phyloP scores from a whole-genome alignment of 2,329 filamentous ascomycete species.

The Pyrenophora graminea region DNA sequence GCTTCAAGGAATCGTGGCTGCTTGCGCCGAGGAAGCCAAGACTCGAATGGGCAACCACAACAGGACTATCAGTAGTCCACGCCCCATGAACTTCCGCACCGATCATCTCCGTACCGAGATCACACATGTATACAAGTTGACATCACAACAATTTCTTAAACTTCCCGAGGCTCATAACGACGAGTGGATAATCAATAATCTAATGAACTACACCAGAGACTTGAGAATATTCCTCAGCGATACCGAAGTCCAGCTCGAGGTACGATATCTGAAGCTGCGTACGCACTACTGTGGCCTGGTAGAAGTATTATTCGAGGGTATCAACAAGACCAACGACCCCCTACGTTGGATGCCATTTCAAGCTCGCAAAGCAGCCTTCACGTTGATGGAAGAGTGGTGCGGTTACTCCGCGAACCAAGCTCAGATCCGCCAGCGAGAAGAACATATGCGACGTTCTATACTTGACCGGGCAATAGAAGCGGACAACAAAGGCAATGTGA shows the following conservation, averaged over 20 bases:
- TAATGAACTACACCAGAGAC: conserved; percentile 88
- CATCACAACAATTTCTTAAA: conserved; percentile 84
- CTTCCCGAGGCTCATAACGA: conserved; percentile 78
- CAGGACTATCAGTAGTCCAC: conserved; percentile 77
- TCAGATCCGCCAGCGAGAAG: conserved; percentile 80
- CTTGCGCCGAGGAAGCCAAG: conserved; percentile 87
- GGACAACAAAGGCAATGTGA: conserved; percentile 75
- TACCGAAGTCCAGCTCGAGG: conserved; percentile 89
- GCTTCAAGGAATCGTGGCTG: conserved; percentile 80
- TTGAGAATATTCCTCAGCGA: conserved; percentile 94
- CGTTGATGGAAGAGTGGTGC: conserved; percentile 99
- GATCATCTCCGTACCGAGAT: conserved; percentile 91
- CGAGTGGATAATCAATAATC: conserved; percentile 86
- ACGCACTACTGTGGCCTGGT: conserved; percentile 93
- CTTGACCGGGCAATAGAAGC: conserved; percentile 75
- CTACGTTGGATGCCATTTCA: conserved; percentile 98
- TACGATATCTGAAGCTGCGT: conserved; percentile 88
- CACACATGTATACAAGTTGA: conserved; percentile 93
- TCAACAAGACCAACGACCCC: conserved; percentile 82
- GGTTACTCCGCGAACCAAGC: conserved; percentile 90
- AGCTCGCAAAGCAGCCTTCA: conserved; percentile 90
- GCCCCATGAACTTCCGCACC: conserved; percentile 75
- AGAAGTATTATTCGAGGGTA: conserved; percentile 89
- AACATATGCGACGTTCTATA: conserved; percentile 83
- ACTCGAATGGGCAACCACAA: conserved; percentile 76